A percentile compares a stretch with the other conserved stretches of the same genome.
phyloP scores from a whole-genome alignment of 108 stramenopile species.

The Seminavis robusta region DNA sequence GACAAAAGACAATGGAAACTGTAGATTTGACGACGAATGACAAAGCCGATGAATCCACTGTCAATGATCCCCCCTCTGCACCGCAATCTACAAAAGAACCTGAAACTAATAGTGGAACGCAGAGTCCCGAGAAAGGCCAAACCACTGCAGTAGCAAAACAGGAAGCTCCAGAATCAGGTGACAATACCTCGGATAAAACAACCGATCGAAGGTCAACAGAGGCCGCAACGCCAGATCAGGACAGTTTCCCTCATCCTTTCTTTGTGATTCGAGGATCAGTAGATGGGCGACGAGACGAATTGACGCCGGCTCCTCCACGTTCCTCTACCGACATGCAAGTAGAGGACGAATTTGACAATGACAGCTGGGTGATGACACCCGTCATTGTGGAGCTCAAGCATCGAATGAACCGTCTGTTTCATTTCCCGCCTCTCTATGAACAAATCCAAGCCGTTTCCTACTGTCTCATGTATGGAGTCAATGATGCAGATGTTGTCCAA shows the following conservation, averaged over 20 bases:
- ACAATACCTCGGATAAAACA: no score
- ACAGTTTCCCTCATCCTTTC: slow-evolving; percentile 4
- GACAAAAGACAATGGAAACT: no score
- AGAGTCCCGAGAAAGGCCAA: no score
- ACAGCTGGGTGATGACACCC: slow-evolving; percentile 41
- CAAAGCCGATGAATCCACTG: no score
- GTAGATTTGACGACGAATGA: no score
- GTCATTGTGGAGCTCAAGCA: slow-evolving; percentile 85
- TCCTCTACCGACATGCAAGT: slow-evolving; percentile 12
- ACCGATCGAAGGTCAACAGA: not conserved
- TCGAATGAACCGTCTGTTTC: slow-evolving; percentile 55
- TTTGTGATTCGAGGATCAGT: slow-evolving; percentile 41
- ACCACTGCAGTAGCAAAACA: no score
- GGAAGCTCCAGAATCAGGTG: no score
- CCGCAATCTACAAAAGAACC: no score
- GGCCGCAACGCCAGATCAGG: not conserved
- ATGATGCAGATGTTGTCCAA: slow-evolving; percentile 74
- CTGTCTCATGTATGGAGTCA: slow-evolving; percentile 66
- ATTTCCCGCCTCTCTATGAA: slow-evolving; percentile 70
- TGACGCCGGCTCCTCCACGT: slow-evolving; percentile 11
- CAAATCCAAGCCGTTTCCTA: slow-evolving; percentile 73
- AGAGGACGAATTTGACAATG: slow-evolving; percentile 39
- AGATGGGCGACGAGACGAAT: slow-evolving; percentile 40
- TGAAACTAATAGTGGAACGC: no score
- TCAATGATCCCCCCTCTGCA: no score